Conservation (phyloP, 495 filamentous ascomycete species). For the Trichoderma asperelloides region DNA sequence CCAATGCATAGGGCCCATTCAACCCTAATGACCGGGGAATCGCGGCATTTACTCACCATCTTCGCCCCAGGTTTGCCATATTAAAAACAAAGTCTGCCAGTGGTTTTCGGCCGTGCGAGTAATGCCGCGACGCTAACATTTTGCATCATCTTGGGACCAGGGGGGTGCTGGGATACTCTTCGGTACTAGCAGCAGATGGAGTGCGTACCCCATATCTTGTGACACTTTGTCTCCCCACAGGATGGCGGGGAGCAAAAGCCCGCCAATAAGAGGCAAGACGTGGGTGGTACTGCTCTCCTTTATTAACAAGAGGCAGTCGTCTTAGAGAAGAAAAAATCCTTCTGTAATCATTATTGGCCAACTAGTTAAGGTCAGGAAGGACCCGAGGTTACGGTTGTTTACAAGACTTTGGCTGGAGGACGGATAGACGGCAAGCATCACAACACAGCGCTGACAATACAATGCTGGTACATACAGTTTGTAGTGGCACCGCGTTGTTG, state of each 20-base stretch:
- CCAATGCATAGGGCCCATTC: background rate
- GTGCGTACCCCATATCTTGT: background rate
- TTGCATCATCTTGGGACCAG: background rate
- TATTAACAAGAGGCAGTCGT: background rate
- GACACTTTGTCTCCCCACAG: background rate
- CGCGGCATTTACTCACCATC: background rate
- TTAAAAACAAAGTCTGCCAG: background rate
- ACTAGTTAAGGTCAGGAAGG: background rate
- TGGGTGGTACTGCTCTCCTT: background rate
- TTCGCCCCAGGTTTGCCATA: background rate
- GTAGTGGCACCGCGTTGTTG: background rate
- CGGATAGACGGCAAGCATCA: background rate
- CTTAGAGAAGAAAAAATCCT: background rate
- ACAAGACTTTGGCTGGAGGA: background rate
- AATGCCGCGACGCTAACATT: constrained; percentile 2
- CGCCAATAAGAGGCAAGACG: background rate
- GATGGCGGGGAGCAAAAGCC: background rate
- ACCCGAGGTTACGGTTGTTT: background rate
- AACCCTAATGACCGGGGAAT: background rate
- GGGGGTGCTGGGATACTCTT: background rate
- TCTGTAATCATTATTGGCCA: background rate
- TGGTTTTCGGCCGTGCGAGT: background rate
- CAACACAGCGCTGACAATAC: background rate
- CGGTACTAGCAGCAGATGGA: background rate
- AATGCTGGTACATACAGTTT: background rate